Evolutionary conservation across 805 yeast species (phyloP), one percentile per base, ranked within the genome.

Genomic region (Saccharomycopsis javanensis): DNA sequence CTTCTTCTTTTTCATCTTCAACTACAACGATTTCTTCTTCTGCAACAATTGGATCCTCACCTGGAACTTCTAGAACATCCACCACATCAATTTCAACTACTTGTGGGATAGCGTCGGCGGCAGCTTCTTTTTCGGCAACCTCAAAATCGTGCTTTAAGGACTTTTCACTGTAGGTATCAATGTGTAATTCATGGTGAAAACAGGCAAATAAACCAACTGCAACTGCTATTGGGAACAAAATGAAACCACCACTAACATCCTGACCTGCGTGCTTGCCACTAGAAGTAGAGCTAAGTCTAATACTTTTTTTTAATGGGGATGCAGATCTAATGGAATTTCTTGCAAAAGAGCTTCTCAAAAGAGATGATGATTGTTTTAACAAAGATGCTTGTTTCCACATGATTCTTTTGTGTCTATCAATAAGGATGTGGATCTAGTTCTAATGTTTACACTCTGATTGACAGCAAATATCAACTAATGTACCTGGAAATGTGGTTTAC

Each of bases 1-100:
- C 77, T 67, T 92, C 82, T 27, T 68, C 57, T 37, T 69, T 64
- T 65, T 86, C 92, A 45, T 68, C 64, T 64, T 85, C 86, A 90
- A 95, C 87, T n/a, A 78, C 72, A 16, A 72, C 69, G 37, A 74
- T 77, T 15, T 67, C 64, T 30, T 55, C 53, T 30, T 54, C 53
- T 30, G 46, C 27, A 31, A 37, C 28, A 11, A 18, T 28, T 1
- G 82, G 73, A 31, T 73, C 73, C 60, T 77, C 80, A 55, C 92
- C 45, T 5, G 25, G 20, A 5, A 37, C 48, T 2, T 42, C 45
- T 6, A 34, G 11, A 2, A 37, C 48, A 5, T 42, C 48, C 28
- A 42, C 48, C 7, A 42, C 28, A 11, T 42, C 48, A 8, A 42
- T 20, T 20, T 42, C 48, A 42, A 42, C 6, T 7, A 33, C 35